Evolutionary conservation across 75 land plant species (phyloP), one percentile per base, ranked within the genome.

Genomic region (Picea glauca): DNA sequence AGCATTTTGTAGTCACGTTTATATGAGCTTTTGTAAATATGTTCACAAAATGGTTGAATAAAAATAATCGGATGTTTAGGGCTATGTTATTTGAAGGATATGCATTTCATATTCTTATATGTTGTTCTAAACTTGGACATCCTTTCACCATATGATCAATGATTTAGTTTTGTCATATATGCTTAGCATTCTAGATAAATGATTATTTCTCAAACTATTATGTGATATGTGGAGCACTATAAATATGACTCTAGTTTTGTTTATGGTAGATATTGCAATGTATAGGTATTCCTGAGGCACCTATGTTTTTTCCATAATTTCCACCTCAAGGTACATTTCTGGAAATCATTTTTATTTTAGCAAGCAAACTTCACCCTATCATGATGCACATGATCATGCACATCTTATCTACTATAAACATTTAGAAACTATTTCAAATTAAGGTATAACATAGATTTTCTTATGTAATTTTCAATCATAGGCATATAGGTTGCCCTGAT

Each of bases 291-390:
- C 99, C 99, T 43, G 99, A 96, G 77, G 60, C 70, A 56, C 97
- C 97, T 11, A 94, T 94, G 97, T 96, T 85, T 58, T 78, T 78
- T 43, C 99, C 97, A 15, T 93, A 96, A 72, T 94, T 84, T 81
- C 92, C 94, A 33, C 82, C 89, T 13, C 89, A 90, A 84, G 94
- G 97, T 94, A 83, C 4, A 57, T 40, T 46, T 54, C 58, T 32
- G 56, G 40, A 33, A 67, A 0, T 35, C 4, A 67, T 15, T 8
- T 15, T 67, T 31, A 9, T 31, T 31, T 33, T 33, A 35, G 72
- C 46, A 67, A 5, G 6, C 6, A 13, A 13, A 43, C 46, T 35
- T 38, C 40, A 35, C 1, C 38, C 38, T 35, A 64, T 15, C 5
- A 67, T 67, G 72, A 67, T 67, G n/a, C 43, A 67, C 43, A 30